Base-by-base conservation (phyloP, 116 monocot genomes). In the Posidonia oceanica region DNA sequence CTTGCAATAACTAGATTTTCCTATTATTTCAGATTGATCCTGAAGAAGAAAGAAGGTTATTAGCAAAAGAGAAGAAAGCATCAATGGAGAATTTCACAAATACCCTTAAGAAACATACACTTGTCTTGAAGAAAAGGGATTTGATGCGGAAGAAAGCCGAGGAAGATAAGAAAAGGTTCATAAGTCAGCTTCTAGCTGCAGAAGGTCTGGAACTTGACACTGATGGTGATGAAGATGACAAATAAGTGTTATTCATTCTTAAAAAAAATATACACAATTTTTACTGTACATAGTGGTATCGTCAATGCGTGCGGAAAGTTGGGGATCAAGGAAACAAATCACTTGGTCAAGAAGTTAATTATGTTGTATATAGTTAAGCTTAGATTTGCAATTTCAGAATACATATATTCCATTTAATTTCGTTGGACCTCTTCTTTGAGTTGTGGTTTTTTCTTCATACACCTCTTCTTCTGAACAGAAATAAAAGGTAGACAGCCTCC, bases 171-270 rank as follows among this genome's bases (percentile, higher is more conserved):
- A 76, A 77, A 20, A 87, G 68, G 38, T 75, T 73, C 61, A 83
- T 92, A 22, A 72, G 59, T 62, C 83, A 84, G 56, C 92, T 97
- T 75, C 74, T 97, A 23, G 97, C 97, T 16, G 87, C 87, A 12
- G 97, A 97, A 80, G 97, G 97, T 42, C 87, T 97, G 8, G 97
- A 97, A 75, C 92, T 97, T 7, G 97, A 91, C 36, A 82, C 86
- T 1, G 81, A 88, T 18, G 74, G 81, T 16, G 88, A 95, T 5
- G 85, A 88, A 20, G 67, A 64, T 54, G 39, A 72, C n/a, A 61
- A 62, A 62, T 52, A 36, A 68, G 14, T 10, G 48, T 48, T 10
- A 48, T 48, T 48, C 7, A 12, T 10, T 48, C 12, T 48, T 48
- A 7, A 48, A 48, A 48, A 48, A 10, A 29, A 29, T 29, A 48